Evolutionary conservation across 1,284 basidiomycete species (phyloP).

Genomic region (Xerocomus nothofagi): DNA sequence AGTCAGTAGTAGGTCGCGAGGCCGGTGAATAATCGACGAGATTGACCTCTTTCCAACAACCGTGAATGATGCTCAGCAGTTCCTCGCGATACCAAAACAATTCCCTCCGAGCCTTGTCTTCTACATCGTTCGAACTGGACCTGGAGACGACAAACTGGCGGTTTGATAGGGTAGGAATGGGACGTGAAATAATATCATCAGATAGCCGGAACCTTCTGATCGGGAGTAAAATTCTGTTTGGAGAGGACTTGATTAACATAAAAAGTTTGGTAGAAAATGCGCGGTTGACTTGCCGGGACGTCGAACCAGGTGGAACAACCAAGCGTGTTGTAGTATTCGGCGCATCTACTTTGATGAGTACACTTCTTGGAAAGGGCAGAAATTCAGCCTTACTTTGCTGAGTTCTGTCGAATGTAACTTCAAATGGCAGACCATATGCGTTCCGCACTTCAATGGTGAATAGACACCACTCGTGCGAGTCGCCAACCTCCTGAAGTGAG

Average conservation of each 20-base stretch:
- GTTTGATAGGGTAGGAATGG: conserved; percentile 83
- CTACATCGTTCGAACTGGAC: conserved; percentile 56
- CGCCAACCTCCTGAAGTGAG: conserved; percentile 41
- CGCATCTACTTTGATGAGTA: conserved; percentile 36
- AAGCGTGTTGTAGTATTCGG: conserved; percentile 49
- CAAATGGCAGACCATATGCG: conserved; percentile 85
- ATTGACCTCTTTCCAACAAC: conserved; percentile 81
- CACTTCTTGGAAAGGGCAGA: not conserved
- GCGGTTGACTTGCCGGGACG: conserved; percentile 57
- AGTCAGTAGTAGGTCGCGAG: conserved; percentile 2
- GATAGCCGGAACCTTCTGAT: conserved; percentile 67
- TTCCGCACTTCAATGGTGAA: conserved; percentile 88
- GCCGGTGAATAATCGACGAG: not conserved
- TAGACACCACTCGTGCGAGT: conserved; percentile 74
- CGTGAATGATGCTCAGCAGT: conserved; percentile 66
- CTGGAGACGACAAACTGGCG: conserved; percentile 92
- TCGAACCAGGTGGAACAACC: conserved; percentile 81
- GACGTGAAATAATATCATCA: conserved; percentile 53
- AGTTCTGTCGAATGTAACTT: conserved; percentile 71
- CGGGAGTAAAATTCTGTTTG: conserved; percentile 73
- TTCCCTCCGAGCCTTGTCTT: conserved; percentile 66
- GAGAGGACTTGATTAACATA: conserved; percentile 5
- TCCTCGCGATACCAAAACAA: conserved; percentile 95
- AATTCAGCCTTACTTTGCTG: conserved; percentile 51
- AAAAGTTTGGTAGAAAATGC: conserved; percentile 1